Base-by-base conservation (phyloP, 139 green algal genomes). In the Microglena sp. region DNA sequence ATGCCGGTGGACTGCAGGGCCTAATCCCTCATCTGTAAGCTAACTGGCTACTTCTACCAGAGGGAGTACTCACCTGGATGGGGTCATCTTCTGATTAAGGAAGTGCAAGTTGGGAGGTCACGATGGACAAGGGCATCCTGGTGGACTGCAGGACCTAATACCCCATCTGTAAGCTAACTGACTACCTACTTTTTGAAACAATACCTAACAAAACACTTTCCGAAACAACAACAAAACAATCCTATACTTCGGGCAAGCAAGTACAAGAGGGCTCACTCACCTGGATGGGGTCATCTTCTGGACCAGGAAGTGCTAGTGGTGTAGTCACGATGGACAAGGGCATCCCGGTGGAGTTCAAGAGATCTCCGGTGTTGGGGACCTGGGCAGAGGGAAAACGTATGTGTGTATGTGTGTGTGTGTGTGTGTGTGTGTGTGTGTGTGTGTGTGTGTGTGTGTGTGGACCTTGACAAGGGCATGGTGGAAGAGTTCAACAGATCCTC, bases 41-140 rank as follows among this genome's bases (percentile, higher is more conserved):
- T n/a, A n/a, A n/a, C n/a, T n/a, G n/a, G n/a, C n/a, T n/a, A n/a
- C n/a, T n/a, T n/a, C n/a, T n/a, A n/a, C n/a, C n/a, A n/a, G n/a
- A n/a, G n/a, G n/a, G n/a, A n/a, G n/a, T n/a, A n/a, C n/a, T n/a
- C n/a, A 95, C 85, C 71, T 75, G 70, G 0, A 96, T 74, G 3
- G 72, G 70, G 11, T 89, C 85, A 32, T 97, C 90, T 2, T 72
- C 69, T 0, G 85, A 80, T 50, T 89, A 77, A 1, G 76, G 75
- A 45, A 90, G 67, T 1, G 88, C 92, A 55, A 98, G 66, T 0
- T 90, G 92, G 66, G 86, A 78, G 43, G 96, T 73, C 21, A 95
- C 66, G 1, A 92, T 53, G 6, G 82, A 84, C 40, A 98, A 66
- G 31, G 92, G 91, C 84, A 98, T 90, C 32, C 64, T 67, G 21